phyloP scores from a whole-genome alignment of 1,139 yeast species.

The Lodderomyces jiufengensis region DNA sequence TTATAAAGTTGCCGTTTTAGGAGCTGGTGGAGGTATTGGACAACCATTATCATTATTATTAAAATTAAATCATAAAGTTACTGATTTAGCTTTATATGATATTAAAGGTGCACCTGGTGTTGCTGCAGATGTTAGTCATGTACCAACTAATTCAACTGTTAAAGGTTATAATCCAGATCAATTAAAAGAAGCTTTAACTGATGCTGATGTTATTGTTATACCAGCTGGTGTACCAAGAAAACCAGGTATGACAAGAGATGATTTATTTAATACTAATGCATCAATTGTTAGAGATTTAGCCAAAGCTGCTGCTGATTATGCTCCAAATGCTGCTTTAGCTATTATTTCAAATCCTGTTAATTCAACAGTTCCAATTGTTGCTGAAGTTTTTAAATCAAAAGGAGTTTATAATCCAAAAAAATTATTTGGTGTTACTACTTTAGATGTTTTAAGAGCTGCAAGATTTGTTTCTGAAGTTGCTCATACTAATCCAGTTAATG shows the following conservation, averaged over 20 bases:
- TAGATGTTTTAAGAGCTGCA: conserved; percentile 87
- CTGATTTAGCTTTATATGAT: conserved; percentile 77
- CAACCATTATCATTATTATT: conserved; percentile 86
- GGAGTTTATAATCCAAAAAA: conserved; percentile 76
- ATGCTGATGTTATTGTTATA: conserved; percentile 75
- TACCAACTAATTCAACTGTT: conserved; percentile 76
- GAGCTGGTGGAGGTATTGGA: conserved; percentile 90
- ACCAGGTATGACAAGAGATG: conserved; percentile 98
- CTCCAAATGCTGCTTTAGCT: conserved; percentile 72
- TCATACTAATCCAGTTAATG: conserved; percentile 53
- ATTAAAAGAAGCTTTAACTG: conserved; percentile 60
- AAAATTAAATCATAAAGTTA: conserved; percentile 59
- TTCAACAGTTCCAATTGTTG: conserved; percentile 92
- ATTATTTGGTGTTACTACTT: conserved; percentile 88
- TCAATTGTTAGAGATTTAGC: conserved; percentile 84
- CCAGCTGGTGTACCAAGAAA: conserved; percentile 98
- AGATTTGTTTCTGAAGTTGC: conserved; percentile 66
- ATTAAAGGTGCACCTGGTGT: conserved; percentile 91
- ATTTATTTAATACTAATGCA: conserved; percentile 88
- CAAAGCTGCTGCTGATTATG: conserved; percentile 66
- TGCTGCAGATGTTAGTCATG: conserved; percentile 86
- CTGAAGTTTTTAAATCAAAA: conserved; percentile 74
- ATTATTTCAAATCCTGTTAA: conserved; percentile 94
- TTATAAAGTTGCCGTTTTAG: conserved; percentile 72
- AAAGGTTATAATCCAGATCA: conserved; percentile 64